phyloP scores from a whole-genome alignment of 257 asterid species.

The Ajuga chamaepitys region DNA sequence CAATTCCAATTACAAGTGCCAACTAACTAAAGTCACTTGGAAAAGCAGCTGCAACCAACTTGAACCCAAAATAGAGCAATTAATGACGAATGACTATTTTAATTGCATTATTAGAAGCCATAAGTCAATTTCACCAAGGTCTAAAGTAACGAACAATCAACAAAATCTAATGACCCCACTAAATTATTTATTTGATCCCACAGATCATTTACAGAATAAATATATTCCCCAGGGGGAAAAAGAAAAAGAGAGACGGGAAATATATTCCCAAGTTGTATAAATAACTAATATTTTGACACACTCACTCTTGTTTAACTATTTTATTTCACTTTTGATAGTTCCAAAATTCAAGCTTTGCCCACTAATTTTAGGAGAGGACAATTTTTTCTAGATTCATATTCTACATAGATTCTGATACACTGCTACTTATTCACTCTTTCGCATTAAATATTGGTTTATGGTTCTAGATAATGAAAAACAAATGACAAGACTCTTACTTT shows the following conservation, averaged over 20 bases:
- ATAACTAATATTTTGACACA: no score
- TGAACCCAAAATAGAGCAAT: neutral
- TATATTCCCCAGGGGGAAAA: slow-evolving; percentile 13
- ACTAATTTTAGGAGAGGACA: no score
- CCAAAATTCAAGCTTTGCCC: no score
- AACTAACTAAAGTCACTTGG: slow-evolving; percentile 3
- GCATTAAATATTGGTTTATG: no score
- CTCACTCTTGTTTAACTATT: neutral
- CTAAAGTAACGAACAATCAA: slow-evolving; percentile 2
- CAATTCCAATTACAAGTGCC: slow-evolving; percentile 11
- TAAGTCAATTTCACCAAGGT: slow-evolving; percentile 16
- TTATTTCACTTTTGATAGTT: no score
- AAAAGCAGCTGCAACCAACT: slow-evolving; percentile 6
- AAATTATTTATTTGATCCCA: slow-evolving; percentile 13
- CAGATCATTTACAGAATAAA: slow-evolving; percentile 13
- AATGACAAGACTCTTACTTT: no score
- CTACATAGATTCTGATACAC: no score
- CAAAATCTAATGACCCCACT: slow-evolving; percentile 17
- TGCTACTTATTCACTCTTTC: no score
- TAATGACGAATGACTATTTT: neutral
- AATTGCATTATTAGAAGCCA: slow-evolving; percentile 12
- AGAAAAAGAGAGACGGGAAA: slow-evolving; percentile 2
- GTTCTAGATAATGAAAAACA: no score
- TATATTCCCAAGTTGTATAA: slow-evolving; percentile 16
- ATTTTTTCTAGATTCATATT: no score